Evolutionary conservation across 306 rosid species (phyloP).

Genomic region (Nissolia schottii): DNA sequence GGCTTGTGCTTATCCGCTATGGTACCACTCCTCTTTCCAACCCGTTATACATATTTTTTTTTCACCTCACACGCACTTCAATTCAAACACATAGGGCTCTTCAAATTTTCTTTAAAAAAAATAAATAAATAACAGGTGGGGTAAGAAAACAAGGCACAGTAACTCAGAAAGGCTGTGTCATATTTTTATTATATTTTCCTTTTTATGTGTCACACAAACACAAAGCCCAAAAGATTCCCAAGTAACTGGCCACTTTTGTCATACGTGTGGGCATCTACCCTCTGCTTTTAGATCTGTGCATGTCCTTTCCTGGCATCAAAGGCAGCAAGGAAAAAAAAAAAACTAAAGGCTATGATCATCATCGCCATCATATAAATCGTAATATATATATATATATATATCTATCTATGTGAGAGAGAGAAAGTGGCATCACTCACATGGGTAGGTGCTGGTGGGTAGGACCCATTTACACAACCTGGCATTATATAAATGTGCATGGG

Average conservation of each 20-base stretch:
- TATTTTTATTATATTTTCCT: neutral
- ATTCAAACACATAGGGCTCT: slow-evolving; percentile 30
- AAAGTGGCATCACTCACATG: slow-evolving; percentile 61
- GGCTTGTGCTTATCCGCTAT: slow-evolving; percentile 25
- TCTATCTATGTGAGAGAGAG: neutral
- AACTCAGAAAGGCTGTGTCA: slow-evolving; percentile 16
- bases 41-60: too few relatives aligned
- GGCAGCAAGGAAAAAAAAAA: too few relatives aligned
- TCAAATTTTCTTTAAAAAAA: slow-evolving; percentile 26
- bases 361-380: too few relatives aligned
- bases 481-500: slow-evolving; percentile 38
- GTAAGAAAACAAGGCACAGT: neutral
- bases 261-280: slow-evolving; percentile 67
- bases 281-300: slow-evolving; percentile 45
- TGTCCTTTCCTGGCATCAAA: slow-evolving; percentile 47
- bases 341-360: slow-evolving; percentile 13
- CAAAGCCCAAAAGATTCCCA: slow-evolving; percentile 64
- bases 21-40: neutral
- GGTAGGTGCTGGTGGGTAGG: slow-evolving; percentile 47
- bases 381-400: neutral
- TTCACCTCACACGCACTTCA: neutral
- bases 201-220: slow-evolving; percentile 24
- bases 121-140: too few relatives aligned
- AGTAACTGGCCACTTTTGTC: slow-evolving; percentile 70
- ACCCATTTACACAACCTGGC: slow-evolving; percentile 58